Evolutionary conservation across 2,329 filamentous ascomycete species (phyloP), one percentile per base, ranked within the genome.

Genomic region (Fusarium coicis): DNA sequence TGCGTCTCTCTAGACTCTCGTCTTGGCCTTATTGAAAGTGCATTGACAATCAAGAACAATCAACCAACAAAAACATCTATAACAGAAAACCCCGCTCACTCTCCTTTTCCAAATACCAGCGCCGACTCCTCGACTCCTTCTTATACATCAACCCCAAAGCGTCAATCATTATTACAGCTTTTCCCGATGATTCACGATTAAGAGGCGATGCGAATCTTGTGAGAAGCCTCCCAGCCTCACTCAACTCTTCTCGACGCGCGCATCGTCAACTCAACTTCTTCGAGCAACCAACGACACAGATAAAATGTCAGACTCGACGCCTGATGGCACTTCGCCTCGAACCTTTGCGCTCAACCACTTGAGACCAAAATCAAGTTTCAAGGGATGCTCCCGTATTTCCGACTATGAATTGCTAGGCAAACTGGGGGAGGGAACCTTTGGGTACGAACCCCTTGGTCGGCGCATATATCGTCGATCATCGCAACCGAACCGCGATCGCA

Each of bases 391-490:
- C 54, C 90, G 89, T 78, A 95, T 97, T 74, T 85, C 86, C 75
- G 92, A 95, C 75, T 97, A 96, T 81, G 93, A 95, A 76, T 85
- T 96, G 42, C 84, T 93, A 75, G 91, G 91, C 58, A 97, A 97
- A 84, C 89, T 99, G 63, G 96, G 96, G 76, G 96, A 98, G 82
- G 96, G 96, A 69, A 98, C 96, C 28, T 98, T 98, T 84, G 96
- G 96, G 91, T 93, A 84, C 76, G 90, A 79, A 79, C 55, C 42
- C 61, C 62, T 49, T 49, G 49, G 42, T 50, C 34, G 40, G 34
- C 54, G 42, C 72, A 62, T 39, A 47, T 44, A 66, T 76, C 65
- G 75, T 63, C 37, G 40, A 72, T 32, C 60, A 44, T 36, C 28
- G 14, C 14, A 36, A 43, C 12, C 19, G 23, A 58, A 18, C 9